Conservation (phyloP, 352 stramenopile species). For the Phytophthora ohioensis region DNA sequence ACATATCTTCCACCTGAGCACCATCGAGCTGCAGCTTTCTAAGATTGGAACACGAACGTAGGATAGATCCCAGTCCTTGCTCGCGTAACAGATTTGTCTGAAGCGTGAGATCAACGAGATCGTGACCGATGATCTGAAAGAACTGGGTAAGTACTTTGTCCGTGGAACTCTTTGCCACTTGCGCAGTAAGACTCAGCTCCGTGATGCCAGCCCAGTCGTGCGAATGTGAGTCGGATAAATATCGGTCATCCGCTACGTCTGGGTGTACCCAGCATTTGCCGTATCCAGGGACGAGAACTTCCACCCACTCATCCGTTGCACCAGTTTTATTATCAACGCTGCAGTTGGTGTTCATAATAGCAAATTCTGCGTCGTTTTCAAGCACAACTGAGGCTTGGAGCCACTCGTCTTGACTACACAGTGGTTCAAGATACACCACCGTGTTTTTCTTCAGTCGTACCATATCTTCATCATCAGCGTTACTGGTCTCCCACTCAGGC, state of each 20-base stretch:
- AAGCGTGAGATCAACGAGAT: conserved; percentile 35
- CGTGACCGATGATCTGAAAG: conserved; percentile 35
- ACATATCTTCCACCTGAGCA: conserved; percentile 43
- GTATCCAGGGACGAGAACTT: conserved; percentile 50
- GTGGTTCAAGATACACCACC: conserved; percentile 41
- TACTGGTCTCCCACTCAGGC: conserved; percentile 3
- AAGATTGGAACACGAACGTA: conserved; percentile 37
- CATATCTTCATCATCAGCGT: conserved; percentile 15
- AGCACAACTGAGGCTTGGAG: conserved; percentile 41
- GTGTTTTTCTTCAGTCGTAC: conserved; percentile 27
- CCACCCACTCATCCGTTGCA: conserved; percentile 35
- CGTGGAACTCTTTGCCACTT: conserved; percentile 31
- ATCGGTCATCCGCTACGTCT: conserved; percentile 14
- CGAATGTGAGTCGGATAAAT: conserved; percentile 5
- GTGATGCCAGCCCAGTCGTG: conserved; percentile 22
- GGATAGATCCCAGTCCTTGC: conserved; percentile 32
- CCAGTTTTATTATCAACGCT: conserved; percentile 15
- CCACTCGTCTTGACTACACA: conserved; percentile 47
- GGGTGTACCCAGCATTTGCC: conserved; percentile 52
- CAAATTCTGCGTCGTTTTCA: conserved; percentile 32
- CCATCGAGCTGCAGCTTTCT: conserved; percentile 32
- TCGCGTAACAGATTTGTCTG: conserved; percentile 36
- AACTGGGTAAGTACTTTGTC: conserved; percentile 36
- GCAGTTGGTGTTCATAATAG: conserved; percentile 29
- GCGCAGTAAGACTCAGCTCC: conserved; percentile 27